Percentiles rank a stretch among this genome's conserved stretches.
Conservation (phyloP, 2,329 filamentous ascomycete species). For the Aspergillus floridensis region DNA sequence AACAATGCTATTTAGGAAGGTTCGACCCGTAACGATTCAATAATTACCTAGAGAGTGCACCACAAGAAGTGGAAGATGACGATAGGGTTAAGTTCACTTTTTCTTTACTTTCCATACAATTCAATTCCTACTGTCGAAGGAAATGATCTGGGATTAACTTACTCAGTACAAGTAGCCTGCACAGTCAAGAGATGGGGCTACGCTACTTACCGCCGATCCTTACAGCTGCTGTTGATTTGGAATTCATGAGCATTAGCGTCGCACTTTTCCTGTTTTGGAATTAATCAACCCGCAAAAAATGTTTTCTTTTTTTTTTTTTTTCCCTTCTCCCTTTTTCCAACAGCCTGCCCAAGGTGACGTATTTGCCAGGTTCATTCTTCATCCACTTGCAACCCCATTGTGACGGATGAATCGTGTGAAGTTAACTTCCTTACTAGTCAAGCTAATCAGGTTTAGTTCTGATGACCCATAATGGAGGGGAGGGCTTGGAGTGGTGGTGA, state of each 20-base stretch:
- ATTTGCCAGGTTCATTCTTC: slow-evolving; percentile 1
- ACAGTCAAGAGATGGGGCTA: background rate
- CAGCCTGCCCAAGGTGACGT: slow-evolving; percentile 13
- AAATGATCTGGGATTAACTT: background rate
- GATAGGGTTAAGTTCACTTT: no score
- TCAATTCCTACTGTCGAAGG: background rate
- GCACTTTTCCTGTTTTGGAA: background rate
- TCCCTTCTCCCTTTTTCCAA: background rate
- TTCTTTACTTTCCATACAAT: background rate
- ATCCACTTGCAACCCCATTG: background rate
- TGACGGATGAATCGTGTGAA: no score
- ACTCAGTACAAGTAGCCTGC: background rate
- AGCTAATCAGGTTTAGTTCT: no score
- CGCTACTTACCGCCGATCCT: slow-evolving; percentile 6
- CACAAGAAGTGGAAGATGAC: no score
- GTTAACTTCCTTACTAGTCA: no score
- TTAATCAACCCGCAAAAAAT: no score
- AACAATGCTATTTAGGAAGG: background rate
- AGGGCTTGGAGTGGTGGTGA: no score
- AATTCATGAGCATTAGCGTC: slow-evolving; percentile 17
- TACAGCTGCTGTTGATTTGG: slow-evolving; percentile 16
- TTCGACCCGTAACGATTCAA: no score
- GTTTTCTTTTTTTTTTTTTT: no score
- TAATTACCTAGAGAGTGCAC: no score
- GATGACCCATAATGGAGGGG: no score